Evolutionary conservation across 306 rosid species (phyloP).

Genomic region (Glycine latifolia): DNA sequence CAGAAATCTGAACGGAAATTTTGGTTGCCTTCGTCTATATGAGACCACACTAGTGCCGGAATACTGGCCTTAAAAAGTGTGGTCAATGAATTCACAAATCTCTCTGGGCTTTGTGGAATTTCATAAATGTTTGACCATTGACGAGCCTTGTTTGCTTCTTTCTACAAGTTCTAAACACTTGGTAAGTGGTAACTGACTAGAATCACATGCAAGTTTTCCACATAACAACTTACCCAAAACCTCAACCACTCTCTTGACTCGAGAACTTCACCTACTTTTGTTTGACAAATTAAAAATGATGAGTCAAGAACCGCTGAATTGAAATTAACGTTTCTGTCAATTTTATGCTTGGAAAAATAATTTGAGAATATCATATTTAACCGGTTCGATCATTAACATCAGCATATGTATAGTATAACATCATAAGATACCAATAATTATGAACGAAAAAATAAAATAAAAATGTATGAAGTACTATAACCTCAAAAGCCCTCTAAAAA

Average conservation of each 20-base stretch:
- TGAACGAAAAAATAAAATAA: background rate
- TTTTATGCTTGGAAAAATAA: background rate
- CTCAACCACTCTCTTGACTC: constrained; percentile 35
- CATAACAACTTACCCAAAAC: constrained; percentile 12
- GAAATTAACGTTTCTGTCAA: background rate
- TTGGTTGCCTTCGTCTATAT: background rate
- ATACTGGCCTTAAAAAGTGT: background rate
- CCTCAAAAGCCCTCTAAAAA: too few relatives aligned
- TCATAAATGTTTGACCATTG: constrained; percentile 31
- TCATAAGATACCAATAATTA: background rate
- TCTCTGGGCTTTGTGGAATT: constrained; percentile 32
- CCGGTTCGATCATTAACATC: background rate
- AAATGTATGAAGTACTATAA: background rate
- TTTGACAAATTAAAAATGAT: constrained; percentile 35
- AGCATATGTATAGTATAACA: background rate
- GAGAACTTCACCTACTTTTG: background rate
- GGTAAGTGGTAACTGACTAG: background rate
- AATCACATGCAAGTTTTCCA: constrained; percentile 32
- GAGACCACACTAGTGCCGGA: background rate
- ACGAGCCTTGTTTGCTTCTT: constrained; percentile 10
- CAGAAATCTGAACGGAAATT: constrained; percentile 6
- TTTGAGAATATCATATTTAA: background rate
- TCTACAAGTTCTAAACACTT: background rate
- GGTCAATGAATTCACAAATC: constrained; percentile 35
- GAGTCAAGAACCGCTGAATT: background rate